Evolutionary conservation across 2,329 filamentous ascomycete species (phyloP), one percentile per base, ranked within the genome.

Genomic region (Alternaria panax): DNA sequence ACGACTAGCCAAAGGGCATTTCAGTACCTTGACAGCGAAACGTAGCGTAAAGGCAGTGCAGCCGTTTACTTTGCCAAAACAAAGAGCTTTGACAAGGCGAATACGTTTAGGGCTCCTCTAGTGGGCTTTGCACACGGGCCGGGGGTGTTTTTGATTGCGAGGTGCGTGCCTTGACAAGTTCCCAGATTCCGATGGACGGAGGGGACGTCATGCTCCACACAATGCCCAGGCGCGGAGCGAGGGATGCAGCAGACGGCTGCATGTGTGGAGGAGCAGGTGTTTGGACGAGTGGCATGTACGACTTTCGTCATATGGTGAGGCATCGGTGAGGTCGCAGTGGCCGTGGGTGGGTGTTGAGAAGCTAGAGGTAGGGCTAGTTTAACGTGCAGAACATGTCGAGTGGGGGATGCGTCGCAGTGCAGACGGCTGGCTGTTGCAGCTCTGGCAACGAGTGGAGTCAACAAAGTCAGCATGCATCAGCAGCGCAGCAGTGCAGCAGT

Each of bases 291-390:
- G 32, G 22, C 30, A 24, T 46, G 47, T 34, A 57, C 28, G 50
- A 48, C 24, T 57, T 54, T 67, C 60, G 64, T 62, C 63, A 68
- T 64, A 42, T 25, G 14, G 34, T 57, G 36, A 54, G 34, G 52
- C 58, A 59, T 54, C 56, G 55, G 54, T 60, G 56, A 42, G n/a
- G 40, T 36, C 9, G 41, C 18, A 22, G 45, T 27, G 58, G 43
- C 51, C 22, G 32, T 34, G 53, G 38, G 47, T 38, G 69, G 64
- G 67, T 71, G 69, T 72, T 72, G 69, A 72, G 69, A 59, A 59
- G 60, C 69, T 72, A 71, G 58, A 54, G 34, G 47, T 52, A 45
- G 55, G 53, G 47, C 68, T 68, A 69, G 63, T 34, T 30, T n/a
- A 57, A 60, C 54, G 54, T 59, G 66, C 65, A 68, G 58, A 24